phyloP scores from a whole-genome alignment of 345 rosid genomes.

The Lepidium sativum region DNA sequence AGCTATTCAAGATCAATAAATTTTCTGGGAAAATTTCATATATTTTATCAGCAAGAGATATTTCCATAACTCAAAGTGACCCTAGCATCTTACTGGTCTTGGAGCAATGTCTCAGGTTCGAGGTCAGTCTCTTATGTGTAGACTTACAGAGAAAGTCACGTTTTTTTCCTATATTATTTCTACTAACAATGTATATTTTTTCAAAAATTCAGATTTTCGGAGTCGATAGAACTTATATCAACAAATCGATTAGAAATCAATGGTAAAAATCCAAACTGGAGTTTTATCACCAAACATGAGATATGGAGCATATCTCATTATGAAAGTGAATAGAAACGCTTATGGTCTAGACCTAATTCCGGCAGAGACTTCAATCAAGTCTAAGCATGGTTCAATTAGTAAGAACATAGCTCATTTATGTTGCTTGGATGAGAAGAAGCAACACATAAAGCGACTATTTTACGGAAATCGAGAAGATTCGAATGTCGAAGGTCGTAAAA shows the following conservation, averaged over 20 bases:
- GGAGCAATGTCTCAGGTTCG: conserved; percentile 46
- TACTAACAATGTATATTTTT: too few relatives aligned
- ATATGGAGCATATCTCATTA: conserved; percentile 36
- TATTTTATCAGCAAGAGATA: conserved; percentile 58
- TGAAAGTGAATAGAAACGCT: conserved; percentile 29
- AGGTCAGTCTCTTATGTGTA: conserved; percentile 28
- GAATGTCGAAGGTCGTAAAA: not conserved
- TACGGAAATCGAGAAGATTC: conserved; percentile 16
- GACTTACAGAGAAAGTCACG: too few relatives aligned
- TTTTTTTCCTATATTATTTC: too few relatives aligned
- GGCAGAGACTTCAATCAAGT: conserved; percentile 29
- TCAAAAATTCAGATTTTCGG: conserved; percentile 25
- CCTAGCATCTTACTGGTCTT: conserved; percentile 45
- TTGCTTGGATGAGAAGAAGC: conserved; percentile 28
- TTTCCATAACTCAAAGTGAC: conserved; percentile 44
- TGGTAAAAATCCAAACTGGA: conserved; percentile 22
- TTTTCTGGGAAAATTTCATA: conserved; percentile 43
- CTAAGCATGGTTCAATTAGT: not conserved
- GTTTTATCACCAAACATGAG: conserved; percentile 27
- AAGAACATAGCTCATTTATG: conserved; percentile 23
- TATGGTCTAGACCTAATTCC: conserved; percentile 40
- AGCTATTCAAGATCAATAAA: conserved; percentile 58
- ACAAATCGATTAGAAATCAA: conserved; percentile 40
- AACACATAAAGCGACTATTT: conserved; percentile 15
- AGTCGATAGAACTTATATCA: conserved; percentile 36